Evolutionary conservation across 306 rosid species (phyloP), one percentile per base, ranked within the genome.

Genomic region (Lithocarpus polystachyus): DNA sequence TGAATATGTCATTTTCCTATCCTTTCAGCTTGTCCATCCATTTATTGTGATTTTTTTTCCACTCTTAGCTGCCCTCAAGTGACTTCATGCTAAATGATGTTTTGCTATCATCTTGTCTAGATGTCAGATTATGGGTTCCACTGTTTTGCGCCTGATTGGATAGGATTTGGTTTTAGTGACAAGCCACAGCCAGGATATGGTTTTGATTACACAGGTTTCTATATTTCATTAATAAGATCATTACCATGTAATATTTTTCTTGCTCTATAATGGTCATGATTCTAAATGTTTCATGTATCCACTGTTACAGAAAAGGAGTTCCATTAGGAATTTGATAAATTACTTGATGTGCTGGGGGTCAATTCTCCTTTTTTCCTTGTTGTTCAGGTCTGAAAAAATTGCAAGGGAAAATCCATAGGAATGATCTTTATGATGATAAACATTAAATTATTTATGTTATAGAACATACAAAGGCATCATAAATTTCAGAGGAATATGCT

Each of bases 81-180:
- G 31, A 29, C 24, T 7, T 73, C 52, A 72, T 71, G 62, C 68
- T 19, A 51, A 18, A 2, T 57, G 33, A 43, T 40, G 37, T 75
- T 55, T 83, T 77, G 29, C 33, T 78, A 77, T 73, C 68, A 73
- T 72, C 77, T 80, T 73, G 53, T 53, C 77, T 86, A 95, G 99
- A 73, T 95, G 87, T 80, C 97, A 14, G 94, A 84, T 43, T 71
- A 82, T 56, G 99, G 98, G 56, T 95, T 95, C 83, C 99, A 85
- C 77, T 95, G 99, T 87, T 88, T 89, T 79, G 99, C 98, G 71
- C 99, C 97, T n/a, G 98, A 95, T 73, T 95, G 99, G 99, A 90
- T 92, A 79, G 98, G 99, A 81, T 95, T 92, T 78, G 99, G 99
- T 78, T 95, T 95, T 88, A 95, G 98, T 77, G 99, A 95, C 86